Percentiles rank a stretch among this genome's conserved stretches.
These are phyloP conservation scores for Papilionanthe hybrid DNA, from an alignment of 116 monocot species.

Conservation along the genomic window DNA sequence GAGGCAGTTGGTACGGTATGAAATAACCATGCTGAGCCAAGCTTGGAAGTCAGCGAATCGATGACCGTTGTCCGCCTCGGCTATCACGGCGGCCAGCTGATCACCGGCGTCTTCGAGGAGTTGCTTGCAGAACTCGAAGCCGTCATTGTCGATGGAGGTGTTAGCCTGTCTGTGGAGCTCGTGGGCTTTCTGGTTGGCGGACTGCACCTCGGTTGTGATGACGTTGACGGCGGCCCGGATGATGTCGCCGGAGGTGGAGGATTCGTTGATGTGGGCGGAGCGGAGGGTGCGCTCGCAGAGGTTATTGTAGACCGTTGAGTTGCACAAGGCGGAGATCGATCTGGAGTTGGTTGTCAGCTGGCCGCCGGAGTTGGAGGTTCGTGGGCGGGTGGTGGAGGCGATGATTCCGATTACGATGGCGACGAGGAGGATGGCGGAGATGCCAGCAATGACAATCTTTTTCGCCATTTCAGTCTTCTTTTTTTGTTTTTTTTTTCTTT, in stretches of 20 bases:
- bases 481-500: not conserved
- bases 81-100: constrained; percentile 37
- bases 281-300: constrained; percentile 47
- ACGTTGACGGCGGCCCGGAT: constrained; percentile 39
- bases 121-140: constrained; percentile 42
- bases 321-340: constrained; percentile 41
- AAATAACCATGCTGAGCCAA: constrained; percentile 69
- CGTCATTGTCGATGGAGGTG: constrained; percentile 30
- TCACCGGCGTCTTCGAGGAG: constrained; percentile 46
- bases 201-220: constrained; percentile 27
- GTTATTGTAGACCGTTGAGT: constrained; percentile 41
- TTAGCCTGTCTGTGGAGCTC: constrained; percentile 8
- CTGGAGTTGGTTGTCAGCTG: constrained; percentile 20
- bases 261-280: constrained; percentile 12
- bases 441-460: constrained; percentile 15
- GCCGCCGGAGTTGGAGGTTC: not conserved
- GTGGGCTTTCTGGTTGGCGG: constrained; percentile 19
- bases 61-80: constrained; percentile 9
- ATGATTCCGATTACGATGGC: constrained; percentile 49
- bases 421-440: constrained; percentile 43
- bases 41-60: constrained; percentile 11
- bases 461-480: constrained; percentile 23
- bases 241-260: constrained; percentile 24
- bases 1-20: constrained; percentile 54
- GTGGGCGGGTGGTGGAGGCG: constrained; percentile 23